Evolutionary conservation across 495 filamentous ascomycete species (phyloP).

Genomic region (Gamarada debralockiae): DNA sequence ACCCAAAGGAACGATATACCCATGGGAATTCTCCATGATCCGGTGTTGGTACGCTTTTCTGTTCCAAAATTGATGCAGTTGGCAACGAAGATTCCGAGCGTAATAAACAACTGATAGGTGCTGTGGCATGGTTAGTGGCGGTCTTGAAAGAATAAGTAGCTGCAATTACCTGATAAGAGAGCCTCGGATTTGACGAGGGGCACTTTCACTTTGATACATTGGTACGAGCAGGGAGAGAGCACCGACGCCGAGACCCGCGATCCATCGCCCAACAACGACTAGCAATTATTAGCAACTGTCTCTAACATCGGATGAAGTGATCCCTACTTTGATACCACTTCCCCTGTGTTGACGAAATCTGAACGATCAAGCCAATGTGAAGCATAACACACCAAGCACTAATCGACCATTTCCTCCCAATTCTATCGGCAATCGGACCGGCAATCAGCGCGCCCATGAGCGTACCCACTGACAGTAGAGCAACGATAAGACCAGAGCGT

Average conservation of each 20-base stretch:
- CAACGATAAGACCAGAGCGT: conserved; percentile 52
- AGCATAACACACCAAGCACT: conserved; percentile 48
- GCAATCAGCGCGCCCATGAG: conserved; percentile 51
- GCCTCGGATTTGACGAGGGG: conserved; percentile 60
- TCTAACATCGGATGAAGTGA: neutral
- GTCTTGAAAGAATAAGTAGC: neutral
- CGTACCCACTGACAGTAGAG: conserved; percentile 50
- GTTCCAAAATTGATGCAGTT: conserved; percentile 76
- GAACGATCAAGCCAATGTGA: conserved; percentile 51
- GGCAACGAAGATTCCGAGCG: conserved; percentile 77
- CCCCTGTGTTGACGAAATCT: conserved; percentile 41
- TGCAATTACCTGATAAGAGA: conserved; percentile 49
- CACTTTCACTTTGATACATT: conserved; percentile 53
- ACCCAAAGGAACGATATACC: conserved; percentile 76
- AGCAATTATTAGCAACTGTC: neutral
- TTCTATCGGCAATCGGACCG: conserved; percentile 48
- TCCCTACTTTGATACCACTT: conserved; percentile 48
- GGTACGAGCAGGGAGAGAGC: conserved; percentile 51
- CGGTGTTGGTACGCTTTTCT: conserved; percentile 41
- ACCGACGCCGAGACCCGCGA: conserved; percentile 54
- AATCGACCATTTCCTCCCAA: conserved; percentile 51
- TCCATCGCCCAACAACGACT: conserved; percentile 42
- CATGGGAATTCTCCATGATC: conserved; percentile 79
- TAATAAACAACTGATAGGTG: conserved; percentile 80
- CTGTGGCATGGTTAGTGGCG: neutral